Evolutionary conservation across 768 basidiomycete genomes (phyloP).

Genomic region (Hemileccinum rubropunctum): DNA sequence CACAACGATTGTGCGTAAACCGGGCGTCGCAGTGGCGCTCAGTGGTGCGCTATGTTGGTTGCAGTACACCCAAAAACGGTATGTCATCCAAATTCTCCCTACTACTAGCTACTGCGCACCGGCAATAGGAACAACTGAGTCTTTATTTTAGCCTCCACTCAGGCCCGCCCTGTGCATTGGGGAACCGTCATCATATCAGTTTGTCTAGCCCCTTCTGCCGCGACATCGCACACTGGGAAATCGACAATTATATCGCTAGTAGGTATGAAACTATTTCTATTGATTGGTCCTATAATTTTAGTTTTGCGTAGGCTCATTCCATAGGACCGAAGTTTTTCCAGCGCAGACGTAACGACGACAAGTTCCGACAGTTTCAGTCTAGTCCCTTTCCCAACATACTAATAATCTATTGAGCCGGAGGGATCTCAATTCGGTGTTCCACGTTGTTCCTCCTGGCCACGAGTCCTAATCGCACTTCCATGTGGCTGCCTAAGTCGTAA

Average conservation of each 20-base stretch:
- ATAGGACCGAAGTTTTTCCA: not conserved
- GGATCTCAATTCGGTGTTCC: not conserved
- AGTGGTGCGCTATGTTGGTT: too few species aligned
- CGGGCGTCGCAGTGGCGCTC: too few species aligned
- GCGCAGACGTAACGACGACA: not conserved
- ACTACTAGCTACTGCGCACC: too few species aligned
- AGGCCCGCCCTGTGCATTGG: too few species aligned
- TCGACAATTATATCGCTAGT: too few species aligned
- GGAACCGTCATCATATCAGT: not conserved
- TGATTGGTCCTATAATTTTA: not conserved
- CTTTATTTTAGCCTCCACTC: too few species aligned
- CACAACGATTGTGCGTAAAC: not conserved
- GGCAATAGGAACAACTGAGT: too few species aligned
- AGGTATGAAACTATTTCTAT: too few species aligned
- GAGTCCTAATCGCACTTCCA: not conserved
- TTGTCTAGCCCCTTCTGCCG: not conserved
- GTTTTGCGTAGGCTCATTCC: not conserved
- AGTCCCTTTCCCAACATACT: not conserved
- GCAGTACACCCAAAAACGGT: conserved; percentile 2
- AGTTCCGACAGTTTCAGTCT: not conserved
- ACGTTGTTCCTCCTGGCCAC: not conserved
- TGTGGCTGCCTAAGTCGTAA: not conserved
- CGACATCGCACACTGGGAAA: not conserved
- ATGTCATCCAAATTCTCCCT: not conserved
- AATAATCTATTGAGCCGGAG: not conserved